phyloP scores from a whole-genome alignment of 441 rosid genomes.

The Euphorbia corollata region DNA sequence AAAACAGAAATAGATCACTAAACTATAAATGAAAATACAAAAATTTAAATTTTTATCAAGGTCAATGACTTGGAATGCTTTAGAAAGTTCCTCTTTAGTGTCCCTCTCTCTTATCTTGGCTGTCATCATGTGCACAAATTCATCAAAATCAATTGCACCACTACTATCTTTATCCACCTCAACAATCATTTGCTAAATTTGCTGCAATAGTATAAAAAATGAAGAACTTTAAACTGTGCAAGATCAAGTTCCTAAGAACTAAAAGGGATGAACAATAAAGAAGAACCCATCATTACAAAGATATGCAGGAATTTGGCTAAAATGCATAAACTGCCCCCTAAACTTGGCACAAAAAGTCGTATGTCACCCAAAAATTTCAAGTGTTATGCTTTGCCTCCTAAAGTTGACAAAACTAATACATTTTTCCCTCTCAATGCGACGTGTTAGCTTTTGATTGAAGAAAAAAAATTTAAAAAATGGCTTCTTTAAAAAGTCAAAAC shows the following conservation, averaged over 20 bases:
- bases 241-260: not conserved
- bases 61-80: conserved; percentile 81
- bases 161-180: conserved; percentile 98
- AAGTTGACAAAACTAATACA: no score
- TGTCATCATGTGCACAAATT: conserved; percentile 92
- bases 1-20: no score
- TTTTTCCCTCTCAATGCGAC: no score
- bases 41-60: conserved; percentile 72
- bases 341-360: no score
- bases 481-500: no score
- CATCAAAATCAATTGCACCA: conserved; percentile 92
- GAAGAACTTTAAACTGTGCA: conserved; percentile 8
- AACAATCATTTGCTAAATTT: conserved; percentile 96
- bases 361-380: no score
- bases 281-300: not conserved
- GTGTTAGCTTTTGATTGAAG: no score
- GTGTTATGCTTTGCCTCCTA: no score
- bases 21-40: conserved; percentile 6
- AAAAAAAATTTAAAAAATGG: no score
- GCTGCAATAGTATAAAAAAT: conserved; percentile 35
- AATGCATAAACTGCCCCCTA: no score
- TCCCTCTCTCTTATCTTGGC: conserved; percentile 94
- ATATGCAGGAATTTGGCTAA: no score
- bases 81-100: conserved; percentile 75
- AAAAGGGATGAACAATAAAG: not conserved